A percentile compares a stretch with the other conserved stretches of the same genome.
phyloP scores from a whole-genome alignment of 805 yeast species.

The Nakazawaea ernobii region DNA sequence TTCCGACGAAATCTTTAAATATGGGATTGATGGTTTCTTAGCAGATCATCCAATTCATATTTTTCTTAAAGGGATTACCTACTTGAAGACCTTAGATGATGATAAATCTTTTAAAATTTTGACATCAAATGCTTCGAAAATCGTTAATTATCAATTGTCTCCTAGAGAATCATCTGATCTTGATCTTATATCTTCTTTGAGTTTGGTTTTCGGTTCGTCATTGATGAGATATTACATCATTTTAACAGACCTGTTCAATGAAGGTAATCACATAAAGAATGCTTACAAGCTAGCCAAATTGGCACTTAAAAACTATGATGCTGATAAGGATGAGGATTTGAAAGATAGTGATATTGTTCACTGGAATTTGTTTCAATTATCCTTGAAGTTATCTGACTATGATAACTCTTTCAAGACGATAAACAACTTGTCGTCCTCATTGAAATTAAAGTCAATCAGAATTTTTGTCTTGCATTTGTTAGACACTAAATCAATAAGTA shows the following conservation, averaged over 20 bases:
- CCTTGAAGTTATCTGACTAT: conserved; percentile 25
- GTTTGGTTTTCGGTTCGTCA: conserved; percentile 23
- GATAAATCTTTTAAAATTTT: conserved; percentile 27
- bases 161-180: conserved; percentile 10
- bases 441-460: conserved; percentile 3
- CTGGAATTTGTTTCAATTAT: conserved; percentile 21
- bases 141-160: conserved; percentile 20
- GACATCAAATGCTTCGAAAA: conserved; percentile 19
- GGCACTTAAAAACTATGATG: conserved; percentile 7
- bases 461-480: conserved; percentile 7
- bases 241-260: conserved; percentile 30
- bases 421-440: background rate
- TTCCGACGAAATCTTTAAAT: conserved; percentile 6
- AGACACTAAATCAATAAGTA: conserved; percentile 3
- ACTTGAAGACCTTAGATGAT: conserved; percentile 19
- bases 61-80: conserved; percentile 21
- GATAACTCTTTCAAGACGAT: conserved; percentile 21
- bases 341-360: conserved; percentile 17
- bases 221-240: conserved; percentile 31
- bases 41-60: conserved; percentile 16
- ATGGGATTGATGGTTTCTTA: conserved; percentile 15
- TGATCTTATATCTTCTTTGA: background rate
- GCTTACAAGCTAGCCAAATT: conserved; percentile 13
- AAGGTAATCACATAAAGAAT: conserved; percentile 16
- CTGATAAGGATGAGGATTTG: conserved; percentile 18